Percentiles rank a stretch among this genome's conserved stretches.
Conservation (phyloP, 148 eudicot genomes). For the Cornus florida region DNA sequence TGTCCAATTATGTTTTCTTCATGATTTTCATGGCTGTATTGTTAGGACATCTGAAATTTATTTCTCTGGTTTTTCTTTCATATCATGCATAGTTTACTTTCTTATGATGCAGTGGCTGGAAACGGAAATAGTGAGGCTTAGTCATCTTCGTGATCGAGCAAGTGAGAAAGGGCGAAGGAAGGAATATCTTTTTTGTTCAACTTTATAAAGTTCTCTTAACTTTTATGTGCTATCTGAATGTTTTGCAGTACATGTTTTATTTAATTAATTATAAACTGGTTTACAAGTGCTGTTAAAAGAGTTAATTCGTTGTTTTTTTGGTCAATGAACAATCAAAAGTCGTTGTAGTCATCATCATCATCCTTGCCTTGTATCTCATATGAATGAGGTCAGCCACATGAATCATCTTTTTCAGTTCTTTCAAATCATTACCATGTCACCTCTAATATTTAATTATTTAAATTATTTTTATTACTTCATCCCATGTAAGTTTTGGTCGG, state of each 20-base stretch:
- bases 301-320: not conserved
- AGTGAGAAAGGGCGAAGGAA: constrained; percentile 89
- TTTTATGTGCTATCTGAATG: not conserved
- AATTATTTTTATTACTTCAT: too few relatives aligned
- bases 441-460: too few relatives aligned
- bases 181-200: constrained; percentile 76
- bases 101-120: constrained; percentile 81
- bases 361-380: too few relatives aligned
- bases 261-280: not conserved
- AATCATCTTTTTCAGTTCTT: too few relatives aligned
- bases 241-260: not conserved
- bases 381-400: too few relatives aligned
- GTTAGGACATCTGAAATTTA: not conserved
- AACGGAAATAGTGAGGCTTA: constrained; percentile 67
- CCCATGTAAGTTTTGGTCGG: too few relatives aligned
- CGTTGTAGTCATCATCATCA: too few relatives aligned
- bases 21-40: not conserved
- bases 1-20: not conserved
- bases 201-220: not conserved
- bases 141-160: constrained; percentile 98
- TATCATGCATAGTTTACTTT: constrained; percentile 11
- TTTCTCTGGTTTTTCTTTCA: not conserved
- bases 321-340: not conserved
- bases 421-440: too few relatives aligned
- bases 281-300: not conserved